phyloP scores from a whole-genome alignment of 2,329 filamentous ascomycete genomes.

The Aplosporella prunicola region DNA sequence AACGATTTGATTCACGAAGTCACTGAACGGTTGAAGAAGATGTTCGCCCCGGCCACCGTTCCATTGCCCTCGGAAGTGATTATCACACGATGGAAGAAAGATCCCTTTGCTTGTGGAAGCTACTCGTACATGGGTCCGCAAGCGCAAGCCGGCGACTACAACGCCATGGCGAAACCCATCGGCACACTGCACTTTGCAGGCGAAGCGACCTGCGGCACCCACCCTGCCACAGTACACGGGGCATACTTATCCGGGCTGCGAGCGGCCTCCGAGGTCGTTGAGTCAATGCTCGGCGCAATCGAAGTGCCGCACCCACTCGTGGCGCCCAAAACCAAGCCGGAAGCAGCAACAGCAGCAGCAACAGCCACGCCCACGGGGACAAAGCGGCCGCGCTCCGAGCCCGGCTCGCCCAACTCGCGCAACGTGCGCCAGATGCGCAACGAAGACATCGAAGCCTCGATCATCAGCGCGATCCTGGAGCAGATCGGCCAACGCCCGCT shows the following conservation, averaged over 20 bases:
- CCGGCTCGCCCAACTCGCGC: conserved; percentile 10
- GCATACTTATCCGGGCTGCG: conserved; percentile 90
- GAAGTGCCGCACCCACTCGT: conserved; percentile 64
- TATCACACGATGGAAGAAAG: conserved; percentile 84
- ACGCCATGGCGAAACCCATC: conserved; percentile 74
- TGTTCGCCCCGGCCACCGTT: conserved; percentile 56
- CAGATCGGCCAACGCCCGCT: conserved; percentile 66
- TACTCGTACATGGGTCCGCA: conserved; percentile 87
- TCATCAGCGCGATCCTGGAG: conserved; percentile 46
- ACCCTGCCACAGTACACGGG: conserved; percentile 93
- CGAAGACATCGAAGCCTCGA: conserved; percentile 46
- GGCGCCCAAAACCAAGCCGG: conserved; percentile 43
- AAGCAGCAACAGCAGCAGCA: too few relatives aligned
- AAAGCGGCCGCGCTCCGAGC: conserved; percentile 13
- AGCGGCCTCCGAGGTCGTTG: conserved; percentile 76
- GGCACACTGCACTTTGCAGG: conserved; percentile 92
- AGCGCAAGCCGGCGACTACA: conserved; percentile 81
- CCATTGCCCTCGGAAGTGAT: conserved; percentile 76
- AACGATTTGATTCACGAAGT: conserved; percentile 71
- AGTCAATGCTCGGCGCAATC: conserved; percentile 72
- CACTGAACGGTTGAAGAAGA: conserved; percentile 62
- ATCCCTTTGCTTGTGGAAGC: conserved; percentile 84
- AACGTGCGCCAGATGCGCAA: conserved; percentile 21
- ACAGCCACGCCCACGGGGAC: conserved; percentile 10
- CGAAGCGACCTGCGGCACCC: conserved; percentile 90